Evolutionary conservation across 2,329 filamentous ascomycete species (phyloP), one percentile per base, ranked within the genome.

Genomic region (Aciculosporium take): DNA sequence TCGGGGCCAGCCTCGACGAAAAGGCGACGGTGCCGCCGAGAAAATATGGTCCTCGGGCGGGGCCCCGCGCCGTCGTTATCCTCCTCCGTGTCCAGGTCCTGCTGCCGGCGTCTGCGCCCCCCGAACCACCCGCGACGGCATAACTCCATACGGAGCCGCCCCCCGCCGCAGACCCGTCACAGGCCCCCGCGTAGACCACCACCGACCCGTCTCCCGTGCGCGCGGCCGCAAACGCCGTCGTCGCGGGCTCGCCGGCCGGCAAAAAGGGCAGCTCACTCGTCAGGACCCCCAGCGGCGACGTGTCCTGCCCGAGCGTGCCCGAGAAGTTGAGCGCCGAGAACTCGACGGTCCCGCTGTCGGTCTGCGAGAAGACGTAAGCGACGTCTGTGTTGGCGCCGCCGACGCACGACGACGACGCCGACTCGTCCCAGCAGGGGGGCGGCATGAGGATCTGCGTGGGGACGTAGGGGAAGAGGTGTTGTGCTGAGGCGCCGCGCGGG

Each of bases 141-240:
- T 81, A 88, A 18, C 65, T 74, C 85, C 85, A 94, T 42, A 93
- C 54, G 27, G 70, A 59, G 10, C 74, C n/a, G n/a, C n/a, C n/a
- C n/a, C n/a, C n/a, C n/a, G n/a, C 69, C 29, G 60, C 62, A 4
- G 62, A 65, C 2, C 68, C 61, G 1, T 71, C 63, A 54, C 89
- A 95, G 48, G 81, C 69, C 2, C 89, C 88, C 0, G 79, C 69
- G 42, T 86, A 81, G 2, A 91, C 77, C 3, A 77, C 72, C 23
- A 95, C 70, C 9, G 79, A 74, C 13, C 84, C 85, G 52, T 75
- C 69, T 33, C 71, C 63, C 36, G 82, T 75, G 25, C 87, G 67
- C 0, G 79, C 67, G 0, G 86, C 76, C 6, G 78, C 69, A 52
- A 86, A 91, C 0, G 81, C 68, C 9, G 67, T 69, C 4, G 63